These are phyloP conservation scores for Biscutella laevigata DNA, from an alignment of 441 rosid species.

Conservation along the genomic window DNA sequence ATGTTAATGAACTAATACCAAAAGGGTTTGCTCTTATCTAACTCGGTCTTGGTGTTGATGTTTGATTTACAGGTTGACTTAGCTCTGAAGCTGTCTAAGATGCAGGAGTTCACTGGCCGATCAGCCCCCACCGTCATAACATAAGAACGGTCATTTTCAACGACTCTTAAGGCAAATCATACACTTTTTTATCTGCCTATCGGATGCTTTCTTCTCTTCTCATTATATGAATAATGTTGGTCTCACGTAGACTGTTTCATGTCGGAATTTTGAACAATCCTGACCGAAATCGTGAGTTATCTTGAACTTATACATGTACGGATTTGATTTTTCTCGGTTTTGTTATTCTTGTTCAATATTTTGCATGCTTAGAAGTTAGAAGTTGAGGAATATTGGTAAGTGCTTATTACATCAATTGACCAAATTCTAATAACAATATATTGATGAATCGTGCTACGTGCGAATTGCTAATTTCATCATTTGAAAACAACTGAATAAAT, in stretches of 20 bases:
- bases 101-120: slow-evolving; percentile 86
- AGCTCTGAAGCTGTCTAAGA: slow-evolving; percentile 82
- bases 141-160: slow-evolving; percentile 24
- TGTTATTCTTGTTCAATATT: not conserved
- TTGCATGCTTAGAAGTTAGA: not conserved
- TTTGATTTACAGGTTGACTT: slow-evolving; percentile 62
- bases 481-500: too few species aligned
- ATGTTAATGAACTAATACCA: not conserved
- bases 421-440: too few species aligned
- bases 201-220: not conserved
- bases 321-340: slow-evolving; percentile 3
- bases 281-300: not conserved
- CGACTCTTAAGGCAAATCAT: not conserved
- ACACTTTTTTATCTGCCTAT: not conserved
- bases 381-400: too few species aligned
- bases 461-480: too few species aligned
- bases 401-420: too few species aligned
- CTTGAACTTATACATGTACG: slow-evolving; percentile 4
- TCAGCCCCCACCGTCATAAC: slow-evolving; percentile 93
- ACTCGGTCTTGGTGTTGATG: not conserved
- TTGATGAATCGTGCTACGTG: too few species aligned
- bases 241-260: slow-evolving; percentile 11
- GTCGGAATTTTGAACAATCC: not conserved
- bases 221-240: slow-evolving; percentile 16
- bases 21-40: not conserved